Evolutionary conservation across 306 rosid genomes (phyloP).

Genomic region (Quercus cerris): DNA sequence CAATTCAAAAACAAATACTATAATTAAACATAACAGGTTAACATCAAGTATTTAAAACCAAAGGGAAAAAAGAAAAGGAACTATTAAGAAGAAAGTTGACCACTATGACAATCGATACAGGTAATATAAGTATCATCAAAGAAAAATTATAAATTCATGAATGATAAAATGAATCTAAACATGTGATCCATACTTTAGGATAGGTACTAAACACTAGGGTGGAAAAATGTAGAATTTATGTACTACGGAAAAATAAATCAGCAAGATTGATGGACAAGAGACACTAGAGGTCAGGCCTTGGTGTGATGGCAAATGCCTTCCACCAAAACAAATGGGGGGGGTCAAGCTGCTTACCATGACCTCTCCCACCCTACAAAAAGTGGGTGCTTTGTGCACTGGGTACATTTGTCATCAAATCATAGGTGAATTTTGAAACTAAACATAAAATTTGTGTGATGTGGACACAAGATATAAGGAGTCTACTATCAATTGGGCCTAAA

Average conservation of each 20-base stretch:
- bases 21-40: no score
- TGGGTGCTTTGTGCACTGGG: no score
- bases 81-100: background rate
- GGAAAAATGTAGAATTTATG: background rate
- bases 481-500: no score
- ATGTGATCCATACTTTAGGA: background rate
- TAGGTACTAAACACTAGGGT: background rate
- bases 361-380: no score
- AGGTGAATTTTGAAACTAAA: background rate
- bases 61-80: no score
- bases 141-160: background rate
- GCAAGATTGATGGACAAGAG: background rate
- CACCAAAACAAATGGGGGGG: no score
- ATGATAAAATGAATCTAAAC: background rate
- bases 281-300: background rate
- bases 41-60: no score
- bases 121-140: background rate
- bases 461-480: no score
- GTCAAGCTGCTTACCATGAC: no score
- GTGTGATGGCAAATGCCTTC: no score
- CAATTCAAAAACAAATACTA: no score
- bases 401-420: background rate
- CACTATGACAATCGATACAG: background rate
- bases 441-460: background rate
- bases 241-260: background rate